Evolutionary conservation across 768 basidiomycete species (phyloP), one percentile per base, ranked within the genome.

Genomic region (Baorangia bicolor): DNA sequence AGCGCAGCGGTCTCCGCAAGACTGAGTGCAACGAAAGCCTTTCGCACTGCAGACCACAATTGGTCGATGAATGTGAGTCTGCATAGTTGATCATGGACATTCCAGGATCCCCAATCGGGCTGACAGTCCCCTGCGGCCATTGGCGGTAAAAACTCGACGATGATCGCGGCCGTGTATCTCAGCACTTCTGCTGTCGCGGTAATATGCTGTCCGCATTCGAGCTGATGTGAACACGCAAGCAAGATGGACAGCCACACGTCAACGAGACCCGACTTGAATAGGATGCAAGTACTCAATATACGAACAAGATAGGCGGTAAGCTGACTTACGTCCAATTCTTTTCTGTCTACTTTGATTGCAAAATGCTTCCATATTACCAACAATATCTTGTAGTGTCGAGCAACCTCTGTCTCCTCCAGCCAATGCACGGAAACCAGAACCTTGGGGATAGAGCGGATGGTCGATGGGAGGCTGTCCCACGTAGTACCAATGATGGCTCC

Each of bases 221-320:
- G 74, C 12, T 80, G 63, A 48, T 79, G 75, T 11, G 78, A 71
- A 40, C 76, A 78, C 18, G 70, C 77, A 25, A 84, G 76, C n/a
- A 88, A 69, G 18, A 88, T 73, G 0, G 80, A 76, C 57, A 81
- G 76, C 86, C 86, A 88, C 2, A 75, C 68, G 40, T 71, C 64
- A 5, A 81, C 43, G 25, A 83, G 68, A 40, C 68, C 68, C 14
- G 66, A 57, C 81, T 83, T 58, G 30, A 45, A 27, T 27, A 23
- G 53, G 13, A 42, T 35, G 43, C 23, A 31, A 58, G 9, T 11
- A 47, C 21, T 61, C 21, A 58, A 55, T 49, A 39, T 25, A 45
- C 31, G 48, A 47, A 44, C 23, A 40, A 35, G 28, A n/a, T 14
- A 41, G 31, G 45, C 21, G 31, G 28, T 30, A 33, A 52, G 53